Evolutionary conservation across 768 basidiomycete species (phyloP).

Genomic region (Cyathus striatus): DNA sequence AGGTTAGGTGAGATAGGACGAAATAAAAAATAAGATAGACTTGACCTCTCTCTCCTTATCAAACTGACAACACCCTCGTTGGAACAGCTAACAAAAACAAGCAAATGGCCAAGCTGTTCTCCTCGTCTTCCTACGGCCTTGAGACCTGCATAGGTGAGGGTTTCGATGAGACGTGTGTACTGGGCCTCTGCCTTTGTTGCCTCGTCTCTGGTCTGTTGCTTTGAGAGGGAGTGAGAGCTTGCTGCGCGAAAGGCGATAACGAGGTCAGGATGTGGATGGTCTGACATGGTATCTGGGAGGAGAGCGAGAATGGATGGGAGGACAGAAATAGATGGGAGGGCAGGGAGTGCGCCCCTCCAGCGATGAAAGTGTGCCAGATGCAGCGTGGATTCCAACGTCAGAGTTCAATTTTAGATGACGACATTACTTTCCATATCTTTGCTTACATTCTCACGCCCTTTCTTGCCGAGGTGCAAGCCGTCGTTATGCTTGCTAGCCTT

Average conservation of each 20-base stretch:
- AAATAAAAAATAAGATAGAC: conserved; percentile 1
- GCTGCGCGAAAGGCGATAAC: conserved; percentile 66
- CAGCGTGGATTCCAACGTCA: no score
- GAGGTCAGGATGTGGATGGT: conserved; percentile 53
- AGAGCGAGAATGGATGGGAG: no score
- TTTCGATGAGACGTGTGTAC: conserved; percentile 58
- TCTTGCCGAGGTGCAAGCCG: no score
- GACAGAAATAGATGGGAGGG: no score
- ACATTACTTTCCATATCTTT: no score
- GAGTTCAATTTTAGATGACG: no score
- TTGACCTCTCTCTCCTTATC: conserved; percentile 72
- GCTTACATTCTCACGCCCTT: no score
- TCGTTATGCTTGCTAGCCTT: no score
- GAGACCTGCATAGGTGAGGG: conserved; percentile 58
- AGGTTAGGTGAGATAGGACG: background rate
- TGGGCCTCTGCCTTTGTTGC: conserved; percentile 63
- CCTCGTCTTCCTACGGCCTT: conserved; percentile 72
- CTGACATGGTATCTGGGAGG: no score
- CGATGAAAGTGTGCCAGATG: no score
- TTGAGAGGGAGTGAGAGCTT: conserved; percentile 44
- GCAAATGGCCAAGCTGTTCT: conserved; percentile 67
- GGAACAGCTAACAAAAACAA: conserved; percentile 74
- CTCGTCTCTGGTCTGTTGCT: conserved; percentile 58
- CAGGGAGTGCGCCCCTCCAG: no score
- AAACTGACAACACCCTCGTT: conserved; percentile 55